Base-by-base conservation (phyloP, 2,329 filamentous ascomycete genomes). In the Fusarium camptoceras region DNA sequence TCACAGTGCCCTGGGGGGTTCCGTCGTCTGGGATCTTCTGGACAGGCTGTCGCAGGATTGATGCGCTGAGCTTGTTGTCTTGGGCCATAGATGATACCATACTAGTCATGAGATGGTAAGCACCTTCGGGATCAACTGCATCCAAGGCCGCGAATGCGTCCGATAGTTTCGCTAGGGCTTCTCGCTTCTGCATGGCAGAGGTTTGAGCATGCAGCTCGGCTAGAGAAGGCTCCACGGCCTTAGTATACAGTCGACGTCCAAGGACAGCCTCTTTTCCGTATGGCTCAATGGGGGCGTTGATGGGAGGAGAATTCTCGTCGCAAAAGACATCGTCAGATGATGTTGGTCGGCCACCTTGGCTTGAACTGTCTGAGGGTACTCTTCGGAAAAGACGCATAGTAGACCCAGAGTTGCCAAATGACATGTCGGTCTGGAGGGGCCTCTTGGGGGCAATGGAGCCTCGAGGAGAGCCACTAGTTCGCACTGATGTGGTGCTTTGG, bases 381-480 rank as follows among this genome's bases (percentile, higher is more conserved):
- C 95, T 89, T 69, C 93, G 92, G 83, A 98, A 98, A 55, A 97
- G 91, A 57, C 94, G 91, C 71, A 97, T 93, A 18, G 94, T 97
- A 2, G 95, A 98, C 3, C 93, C 93, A 10, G 91, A 92, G 79
- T 98, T 98, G 54, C 95, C 96, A 81, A 97, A 98, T 8, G 92
- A 97, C 84, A 97, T 91, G 76, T 98, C 94, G 3, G 96, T 87
- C 58, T 94, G 94, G 3, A 98, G 85, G 1, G 95, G 94, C 70
- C 93, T 91, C 80, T 93, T 94, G 2, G 88, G 80, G 4, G 84
- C 85, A 59, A 82, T 58, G 18, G 82, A 78, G 34, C 79, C 70
- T 68, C 81, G 76, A 61, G 84, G 78, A 34, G 86, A 86, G 20
- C 83, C 82, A 59, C 76, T 81, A 42, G 79, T 70, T 20, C 75